Conservation (phyloP, 176 grass and related monocot species). For the Triticum timopheevii region DNA sequence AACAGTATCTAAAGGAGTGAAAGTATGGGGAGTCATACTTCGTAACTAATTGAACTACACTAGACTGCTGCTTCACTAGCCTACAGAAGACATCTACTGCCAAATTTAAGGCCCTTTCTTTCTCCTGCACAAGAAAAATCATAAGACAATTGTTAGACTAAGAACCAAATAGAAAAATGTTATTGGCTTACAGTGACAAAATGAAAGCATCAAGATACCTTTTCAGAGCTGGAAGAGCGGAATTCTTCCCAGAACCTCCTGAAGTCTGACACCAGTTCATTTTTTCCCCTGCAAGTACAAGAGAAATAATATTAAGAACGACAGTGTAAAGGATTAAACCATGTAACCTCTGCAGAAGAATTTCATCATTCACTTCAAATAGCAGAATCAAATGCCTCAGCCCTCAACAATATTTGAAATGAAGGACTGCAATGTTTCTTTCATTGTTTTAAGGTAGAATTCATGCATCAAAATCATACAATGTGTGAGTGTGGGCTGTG, state of each 20-base stretch:
- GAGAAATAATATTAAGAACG: conserved; percentile 30
- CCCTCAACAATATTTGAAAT: conserved; percentile 25
- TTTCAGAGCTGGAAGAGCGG: conserved; percentile 96
- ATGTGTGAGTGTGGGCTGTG: conserved; percentile 1
- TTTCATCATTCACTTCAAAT: conserved; percentile 14
- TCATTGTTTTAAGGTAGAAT: conserved; percentile 26
- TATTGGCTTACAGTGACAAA: conserved; percentile 23
- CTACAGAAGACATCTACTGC: conserved; percentile 98
- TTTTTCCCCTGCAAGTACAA: conserved; percentile 63
- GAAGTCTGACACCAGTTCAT: conserved; percentile 90
- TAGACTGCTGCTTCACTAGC: conserved; percentile 93
- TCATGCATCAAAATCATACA: background rate
- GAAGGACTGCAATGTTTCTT: background rate
- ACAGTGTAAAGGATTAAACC: background rate
- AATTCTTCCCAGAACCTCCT: conserved; percentile 99
- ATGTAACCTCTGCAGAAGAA: conserved; percentile 14
- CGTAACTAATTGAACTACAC: conserved; percentile 86
- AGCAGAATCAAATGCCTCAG: conserved; percentile 10
- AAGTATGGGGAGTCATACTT: conserved; percentile 59
- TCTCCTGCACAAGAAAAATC: conserved; percentile 70
- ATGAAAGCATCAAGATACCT: conserved; percentile 43
- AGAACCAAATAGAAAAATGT: conserved; percentile 16
- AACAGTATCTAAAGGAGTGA: background rate
- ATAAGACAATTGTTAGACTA: conserved; percentile 37
- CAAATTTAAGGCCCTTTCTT: conserved; percentile 96